Evolutionary conservation across 345 rosid genomes (phyloP).

Genomic region (Triadica sebifera): DNA sequence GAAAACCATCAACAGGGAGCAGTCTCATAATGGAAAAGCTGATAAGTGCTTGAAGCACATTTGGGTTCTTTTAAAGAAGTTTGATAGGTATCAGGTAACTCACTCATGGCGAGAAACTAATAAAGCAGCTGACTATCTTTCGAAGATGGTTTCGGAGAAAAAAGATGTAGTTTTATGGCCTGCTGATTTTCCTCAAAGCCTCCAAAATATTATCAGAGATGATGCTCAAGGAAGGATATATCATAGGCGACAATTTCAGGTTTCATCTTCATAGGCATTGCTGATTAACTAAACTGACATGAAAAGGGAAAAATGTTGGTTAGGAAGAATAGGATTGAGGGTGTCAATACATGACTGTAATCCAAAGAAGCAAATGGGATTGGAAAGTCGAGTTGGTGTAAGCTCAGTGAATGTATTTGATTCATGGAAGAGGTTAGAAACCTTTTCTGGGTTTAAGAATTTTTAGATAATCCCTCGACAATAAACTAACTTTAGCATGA

Average conservation of each 20-base stretch:
- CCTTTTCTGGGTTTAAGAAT: no score
- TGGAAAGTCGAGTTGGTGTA: no score
- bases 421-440: no score
- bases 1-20: constrained; percentile 35
- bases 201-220: constrained; percentile 31
- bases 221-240: constrained; percentile 35
- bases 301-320: no score
- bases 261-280: neutral
- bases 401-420: no score
- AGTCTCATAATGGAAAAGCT: constrained; percentile 23
- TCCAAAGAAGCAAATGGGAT: neutral
- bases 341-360: no score
- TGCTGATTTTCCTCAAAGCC: constrained; percentile 29
- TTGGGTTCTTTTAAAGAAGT: constrained; percentile 27
- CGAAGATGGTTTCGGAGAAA: constrained; percentile 26
- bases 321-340: no score
- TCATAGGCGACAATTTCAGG: constrained; percentile 15
- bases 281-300: no score
- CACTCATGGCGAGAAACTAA: constrained; percentile 44
- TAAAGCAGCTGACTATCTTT: constrained; percentile 40
- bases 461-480: no score
- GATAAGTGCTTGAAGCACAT: constrained; percentile 27
- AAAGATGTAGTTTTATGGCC: constrained; percentile 36
- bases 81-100: constrained; percentile 22
- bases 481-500: no score